Evolutionary conservation across 1,284 basidiomycete species (phyloP).

Genomic region (Tylopilus orsonianus): DNA sequence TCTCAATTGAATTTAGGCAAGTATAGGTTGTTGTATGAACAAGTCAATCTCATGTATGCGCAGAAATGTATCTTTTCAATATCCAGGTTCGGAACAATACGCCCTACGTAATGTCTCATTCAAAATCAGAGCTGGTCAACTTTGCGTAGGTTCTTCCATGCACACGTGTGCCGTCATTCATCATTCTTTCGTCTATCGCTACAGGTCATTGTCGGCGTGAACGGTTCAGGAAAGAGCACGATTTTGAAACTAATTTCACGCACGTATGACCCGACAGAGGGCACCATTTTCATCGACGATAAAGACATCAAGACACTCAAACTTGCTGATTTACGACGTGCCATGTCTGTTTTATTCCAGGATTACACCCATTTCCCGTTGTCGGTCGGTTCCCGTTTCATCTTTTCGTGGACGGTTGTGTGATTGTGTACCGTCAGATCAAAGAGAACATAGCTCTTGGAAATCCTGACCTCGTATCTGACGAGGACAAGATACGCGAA

Average conservation of each 20-base stretch:
- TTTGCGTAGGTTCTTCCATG: no score
- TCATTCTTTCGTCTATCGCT: background rate
- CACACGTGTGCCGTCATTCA: background rate
- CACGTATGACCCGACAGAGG: constrained; percentile 66
- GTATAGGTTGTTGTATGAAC: background rate
- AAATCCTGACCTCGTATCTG: constrained; percentile 49
- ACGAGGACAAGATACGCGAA: constrained; percentile 57
- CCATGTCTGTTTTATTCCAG: constrained; percentile 71
- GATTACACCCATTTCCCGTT: constrained; percentile 78
- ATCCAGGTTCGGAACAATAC: constrained; percentile 57
- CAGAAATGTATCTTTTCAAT: constrained; percentile 72
- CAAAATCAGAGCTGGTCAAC: constrained; percentile 65
- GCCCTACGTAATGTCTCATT: constrained; percentile 68
- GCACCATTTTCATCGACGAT: constrained; percentile 64
- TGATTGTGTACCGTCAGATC: constrained; percentile 46
- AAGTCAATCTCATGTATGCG: background rate
- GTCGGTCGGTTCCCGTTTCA: constrained; percentile 46
- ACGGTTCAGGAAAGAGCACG: constrained; percentile 79
- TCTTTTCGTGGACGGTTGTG: background rate
- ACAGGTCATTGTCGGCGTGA: constrained; percentile 74
- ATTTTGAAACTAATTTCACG: constrained; percentile 71
- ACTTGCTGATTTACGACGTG: constrained; percentile 60
- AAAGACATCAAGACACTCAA: constrained; percentile 60
- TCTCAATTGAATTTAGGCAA: constrained; percentile 68
- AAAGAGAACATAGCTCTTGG: constrained; percentile 75